Conservation (phyloP, 345 rosid genomes). For the Hirschfeldia incana region DNA sequence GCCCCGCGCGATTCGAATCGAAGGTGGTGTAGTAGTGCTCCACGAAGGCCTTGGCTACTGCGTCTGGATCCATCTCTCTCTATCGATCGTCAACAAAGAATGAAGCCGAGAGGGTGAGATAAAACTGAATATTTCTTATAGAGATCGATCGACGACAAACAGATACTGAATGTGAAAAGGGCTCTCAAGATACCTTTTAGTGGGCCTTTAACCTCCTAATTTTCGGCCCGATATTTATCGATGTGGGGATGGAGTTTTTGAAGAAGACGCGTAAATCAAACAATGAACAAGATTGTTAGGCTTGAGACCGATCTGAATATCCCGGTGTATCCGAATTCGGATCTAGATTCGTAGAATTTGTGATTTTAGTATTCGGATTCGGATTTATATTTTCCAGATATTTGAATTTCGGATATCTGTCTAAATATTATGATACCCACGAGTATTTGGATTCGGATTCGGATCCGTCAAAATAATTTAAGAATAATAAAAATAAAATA, state of each 20-base stretch:
- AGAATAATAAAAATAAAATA: too few species aligned
- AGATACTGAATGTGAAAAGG: not conserved
- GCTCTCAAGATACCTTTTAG: not conserved
- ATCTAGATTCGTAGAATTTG: too few species aligned
- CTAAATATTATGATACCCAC: too few species aligned
- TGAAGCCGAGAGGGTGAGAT: not conserved
- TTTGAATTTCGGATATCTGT: too few species aligned
- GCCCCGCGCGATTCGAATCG: slow-evolving; percentile 63
- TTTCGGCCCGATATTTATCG: not conserved
- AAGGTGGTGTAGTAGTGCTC: slow-evolving; percentile 90
- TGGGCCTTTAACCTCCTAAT: slow-evolving; percentile 11
- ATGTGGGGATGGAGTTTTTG: not conserved
- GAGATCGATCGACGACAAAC: not conserved
- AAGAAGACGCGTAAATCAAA: too few species aligned
- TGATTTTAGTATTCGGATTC: too few species aligned
- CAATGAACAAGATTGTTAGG: too few species aligned
- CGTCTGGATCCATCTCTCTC: slow-evolving; percentile 74
- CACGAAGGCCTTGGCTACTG: slow-evolving; percentile 81
- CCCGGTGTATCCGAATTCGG: too few species aligned
- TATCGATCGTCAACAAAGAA: not conserved
- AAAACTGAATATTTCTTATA: not conserved
- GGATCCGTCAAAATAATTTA: too few species aligned
- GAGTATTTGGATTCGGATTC: too few species aligned
- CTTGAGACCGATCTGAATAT: too few species aligned
- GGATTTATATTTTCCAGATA: too few species aligned